Conservation (phyloP, 768 basidiomycete genomes). For the Lactarius indigo region DNA sequence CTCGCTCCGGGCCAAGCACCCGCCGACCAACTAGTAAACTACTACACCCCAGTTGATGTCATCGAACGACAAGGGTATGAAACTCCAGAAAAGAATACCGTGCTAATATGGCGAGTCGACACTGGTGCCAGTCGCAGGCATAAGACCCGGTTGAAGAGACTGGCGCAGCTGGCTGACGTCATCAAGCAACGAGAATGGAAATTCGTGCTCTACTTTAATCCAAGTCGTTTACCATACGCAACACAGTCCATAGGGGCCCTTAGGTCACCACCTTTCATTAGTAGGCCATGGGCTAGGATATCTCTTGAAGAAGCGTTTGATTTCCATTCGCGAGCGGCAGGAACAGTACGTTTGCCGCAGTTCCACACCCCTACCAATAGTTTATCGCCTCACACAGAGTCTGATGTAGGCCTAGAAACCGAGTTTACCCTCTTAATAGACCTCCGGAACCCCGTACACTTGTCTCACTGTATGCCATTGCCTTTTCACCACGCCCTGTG, state of each 20-base stretch:
- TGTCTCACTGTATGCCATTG: slow-evolving; percentile 38
- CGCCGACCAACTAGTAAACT: no score
- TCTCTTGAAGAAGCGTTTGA: slow-evolving; percentile 63
- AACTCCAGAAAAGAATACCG: no score
- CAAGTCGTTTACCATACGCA: slow-evolving; percentile 67
- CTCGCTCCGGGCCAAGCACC: no score
- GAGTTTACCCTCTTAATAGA: slow-evolving; percentile 66
- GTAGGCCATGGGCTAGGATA: slow-evolving; percentile 80
- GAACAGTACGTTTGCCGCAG: slow-evolving; percentile 57
- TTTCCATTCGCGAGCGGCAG: slow-evolving; percentile 73
- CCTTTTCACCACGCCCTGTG: background rate
- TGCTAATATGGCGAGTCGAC: no score
- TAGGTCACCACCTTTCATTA: slow-evolving; percentile 67
- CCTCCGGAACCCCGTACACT: slow-evolving; percentile 46
- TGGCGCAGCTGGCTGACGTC: no score
- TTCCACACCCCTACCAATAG: no score
- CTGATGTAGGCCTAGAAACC: slow-evolving; percentile 65
- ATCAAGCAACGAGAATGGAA: no score
- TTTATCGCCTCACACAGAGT: slow-evolving; percentile 42
- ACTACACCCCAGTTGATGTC: no score
- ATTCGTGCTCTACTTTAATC: slow-evolving; percentile 60
- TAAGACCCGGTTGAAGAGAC: no score
- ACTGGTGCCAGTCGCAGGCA: no score
- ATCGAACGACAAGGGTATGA: no score
- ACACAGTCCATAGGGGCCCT: slow-evolving; percentile 78